Conservation (phyloP, 2,329 filamentous ascomycete species). For the Sporothrix variecibatus region DNA sequence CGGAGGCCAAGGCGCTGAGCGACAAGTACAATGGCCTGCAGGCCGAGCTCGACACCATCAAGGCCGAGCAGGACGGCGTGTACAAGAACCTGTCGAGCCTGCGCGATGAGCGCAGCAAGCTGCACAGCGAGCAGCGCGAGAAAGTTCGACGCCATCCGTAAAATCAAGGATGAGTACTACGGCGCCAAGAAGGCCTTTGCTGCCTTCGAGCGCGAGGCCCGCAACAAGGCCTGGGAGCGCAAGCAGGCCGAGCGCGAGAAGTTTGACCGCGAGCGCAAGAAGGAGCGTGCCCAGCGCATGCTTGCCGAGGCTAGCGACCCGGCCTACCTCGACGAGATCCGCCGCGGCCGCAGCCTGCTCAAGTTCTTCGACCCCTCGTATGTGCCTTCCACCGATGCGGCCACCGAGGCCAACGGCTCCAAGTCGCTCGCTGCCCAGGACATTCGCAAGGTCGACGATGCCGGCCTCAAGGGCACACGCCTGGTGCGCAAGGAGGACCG, state of each 20-base stretch:
- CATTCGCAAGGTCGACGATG: constrained; percentile 79
- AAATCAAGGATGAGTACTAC: constrained; percentile 89
- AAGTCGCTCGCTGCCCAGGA: constrained; percentile 76
- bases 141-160: constrained; percentile 82
- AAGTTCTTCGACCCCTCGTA: constrained; percentile 84
- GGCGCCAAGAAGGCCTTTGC: constrained; percentile 77
- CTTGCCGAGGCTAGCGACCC: constrained; percentile 81
- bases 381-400: constrained; percentile 39
- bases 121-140: constrained; percentile 82
- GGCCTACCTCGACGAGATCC: constrained; percentile 91
- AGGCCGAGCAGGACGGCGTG: constrained; percentile 85
- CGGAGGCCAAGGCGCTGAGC: constrained; percentile 83
- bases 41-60: constrained; percentile 85
- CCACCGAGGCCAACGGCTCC: constrained; percentile 65
- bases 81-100: constrained; percentile 86
- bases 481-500: constrained; percentile 84
- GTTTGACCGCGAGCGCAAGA: constrained; percentile 70
- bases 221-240: constrained; percentile 74
- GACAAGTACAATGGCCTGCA: constrained; percentile 85
- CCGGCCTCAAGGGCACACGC: constrained; percentile 81
- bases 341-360: constrained; percentile 82
- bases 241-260: constrained; percentile 78
- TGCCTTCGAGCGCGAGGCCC: constrained; percentile 80
- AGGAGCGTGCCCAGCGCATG: constrained; percentile 73
- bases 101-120: constrained; percentile 80